Conservation (phyloP, 2,329 filamentous ascomycete species). For the Graphiopsis chlorocephala region DNA sequence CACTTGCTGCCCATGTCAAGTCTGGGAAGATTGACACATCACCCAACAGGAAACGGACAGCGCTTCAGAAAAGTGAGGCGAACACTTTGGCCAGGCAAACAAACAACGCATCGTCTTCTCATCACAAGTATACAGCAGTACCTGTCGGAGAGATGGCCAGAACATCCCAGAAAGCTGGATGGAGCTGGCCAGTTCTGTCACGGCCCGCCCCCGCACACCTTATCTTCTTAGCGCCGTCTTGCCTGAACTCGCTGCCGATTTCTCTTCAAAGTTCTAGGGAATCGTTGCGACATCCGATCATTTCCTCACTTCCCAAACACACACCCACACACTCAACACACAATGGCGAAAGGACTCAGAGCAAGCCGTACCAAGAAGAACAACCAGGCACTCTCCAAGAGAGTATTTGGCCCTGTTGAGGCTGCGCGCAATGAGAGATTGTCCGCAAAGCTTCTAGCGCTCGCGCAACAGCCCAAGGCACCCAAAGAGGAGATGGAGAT, state of each 20-base stretch:
- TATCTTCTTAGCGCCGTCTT: slow-evolving; percentile 5
- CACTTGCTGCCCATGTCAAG: background rate
- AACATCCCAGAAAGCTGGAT: slow-evolving; percentile 1
- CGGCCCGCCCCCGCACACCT: slow-evolving; percentile 13
- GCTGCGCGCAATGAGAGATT: slow-evolving; percentile 76
- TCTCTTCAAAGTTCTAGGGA: slow-evolving; percentile 14
- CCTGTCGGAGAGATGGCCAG: background rate
- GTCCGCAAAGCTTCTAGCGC: slow-evolving; percentile 78
- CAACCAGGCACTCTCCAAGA: slow-evolving; percentile 73
- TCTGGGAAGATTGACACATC: background rate
- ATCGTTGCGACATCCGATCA: background rate
- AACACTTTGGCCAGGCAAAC: background rate
- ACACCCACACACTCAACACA: slow-evolving; percentile 34
- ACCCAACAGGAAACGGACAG: background rate
- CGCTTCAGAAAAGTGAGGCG: background rate
- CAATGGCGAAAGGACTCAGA: slow-evolving; percentile 84
- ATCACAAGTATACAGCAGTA: background rate
- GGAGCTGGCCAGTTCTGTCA: slow-evolving; percentile 4
- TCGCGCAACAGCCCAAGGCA: slow-evolving; percentile 74
- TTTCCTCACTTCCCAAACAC: background rate
- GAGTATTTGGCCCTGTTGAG: slow-evolving; percentile 81
- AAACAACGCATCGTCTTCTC: background rate
- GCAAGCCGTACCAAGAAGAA: slow-evolving; percentile 79
- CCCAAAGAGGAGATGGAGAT: slow-evolving; percentile 47
- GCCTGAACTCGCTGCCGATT: slow-evolving; percentile 8